Base-by-base conservation (phyloP, 306 rosid genomes). In the Prunus fruticosa region DNA sequence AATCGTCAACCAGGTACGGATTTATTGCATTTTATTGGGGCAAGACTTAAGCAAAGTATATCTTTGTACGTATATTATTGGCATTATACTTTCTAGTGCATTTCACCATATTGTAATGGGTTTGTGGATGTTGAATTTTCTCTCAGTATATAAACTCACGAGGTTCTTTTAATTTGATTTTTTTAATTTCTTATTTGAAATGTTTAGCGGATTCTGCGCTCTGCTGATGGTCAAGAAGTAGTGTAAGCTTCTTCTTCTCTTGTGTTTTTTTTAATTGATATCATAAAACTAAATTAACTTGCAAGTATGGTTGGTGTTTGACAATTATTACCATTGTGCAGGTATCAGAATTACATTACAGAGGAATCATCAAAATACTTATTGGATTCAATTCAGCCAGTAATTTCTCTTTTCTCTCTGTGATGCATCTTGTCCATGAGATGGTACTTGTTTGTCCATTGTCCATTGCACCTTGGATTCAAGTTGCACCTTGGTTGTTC, bases 1-100 rank as follows among this genome's bases (percentile, higher is more conserved):
- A 68, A 65, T 82, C 71, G 79, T 93, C 87, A 90, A 90, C 79
- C 98, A 93, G 98, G 98, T 93, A 80, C 53, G 49, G 18, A 62
- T 69, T 41, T 81, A 27, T 38, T 38, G 43, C 43, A 62, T 63
- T 47, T 53, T 43, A 54, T 75, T 49, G 73, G 69, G 64, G 28
- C 19, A 7, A 47, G 19, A 63, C 67, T 79, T 51, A 25, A 52
- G 41, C 41, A 64, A 74, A 69, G 69, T 23, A n/a, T 65, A 53
- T 76, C 67, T 49, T 41, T 60, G 10, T 34, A 52, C 12, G 25
- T 69, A 51, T 57, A 53, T 61, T 0, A 25, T 2, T 68, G 53
- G 25, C 61, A 76, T 32, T 34, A 5, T 54, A 34, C 20, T 25
- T 79, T 28, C 66, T 4, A 41, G 5, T 32, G 68, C 5, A 19